Evolutionary conservation across 805 yeast species (phyloP).

Genomic region (Vanderwaltozyma yarrowii): DNA sequence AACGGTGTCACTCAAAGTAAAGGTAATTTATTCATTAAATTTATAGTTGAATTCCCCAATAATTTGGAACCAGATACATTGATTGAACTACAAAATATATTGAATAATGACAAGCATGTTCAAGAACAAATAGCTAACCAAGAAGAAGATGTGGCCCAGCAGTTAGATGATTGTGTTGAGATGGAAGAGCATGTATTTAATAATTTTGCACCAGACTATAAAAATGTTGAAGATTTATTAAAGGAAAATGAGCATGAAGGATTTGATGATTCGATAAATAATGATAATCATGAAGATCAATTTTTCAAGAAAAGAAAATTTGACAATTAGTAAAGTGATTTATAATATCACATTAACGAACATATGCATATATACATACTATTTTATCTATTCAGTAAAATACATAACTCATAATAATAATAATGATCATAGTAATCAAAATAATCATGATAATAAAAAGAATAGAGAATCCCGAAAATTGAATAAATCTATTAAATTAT

Average conservation of each 20-base stretch:
- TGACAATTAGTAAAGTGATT: too few relatives aligned
- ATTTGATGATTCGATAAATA: not conserved
- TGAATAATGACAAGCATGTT: slow-evolving; percentile 13
- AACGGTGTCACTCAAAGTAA: not conserved
- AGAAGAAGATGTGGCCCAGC: slow-evolving; percentile 5
- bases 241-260: not conserved
- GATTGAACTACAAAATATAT: slow-evolving; percentile 7
- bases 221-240: slow-evolving; percentile 1
- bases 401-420: too few relatives aligned
- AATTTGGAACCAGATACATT: slow-evolving; percentile 14
- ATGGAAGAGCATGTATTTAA: slow-evolving; percentile 20
- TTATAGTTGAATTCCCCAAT: slow-evolving; percentile 48
- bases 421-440: too few relatives aligned
- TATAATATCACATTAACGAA: too few relatives aligned
- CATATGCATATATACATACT: too few relatives aligned
- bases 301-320: too few relatives aligned
- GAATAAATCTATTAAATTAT: too few relatives aligned
- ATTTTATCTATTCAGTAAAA: too few relatives aligned
- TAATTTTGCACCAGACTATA: slow-evolving; percentile 7
- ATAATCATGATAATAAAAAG: too few relatives aligned
- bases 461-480: too few relatives aligned
- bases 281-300: not conserved
- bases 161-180: slow-evolving; percentile 13
- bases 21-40: slow-evolving; percentile 53
- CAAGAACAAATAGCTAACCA: slow-evolving; percentile 7